A percentile compares a stretch with the other conserved stretches of the same genome.
Evolutionary conservation across 78 protist species (phyloP).

Genomic region (Bodo saltans): DNA sequence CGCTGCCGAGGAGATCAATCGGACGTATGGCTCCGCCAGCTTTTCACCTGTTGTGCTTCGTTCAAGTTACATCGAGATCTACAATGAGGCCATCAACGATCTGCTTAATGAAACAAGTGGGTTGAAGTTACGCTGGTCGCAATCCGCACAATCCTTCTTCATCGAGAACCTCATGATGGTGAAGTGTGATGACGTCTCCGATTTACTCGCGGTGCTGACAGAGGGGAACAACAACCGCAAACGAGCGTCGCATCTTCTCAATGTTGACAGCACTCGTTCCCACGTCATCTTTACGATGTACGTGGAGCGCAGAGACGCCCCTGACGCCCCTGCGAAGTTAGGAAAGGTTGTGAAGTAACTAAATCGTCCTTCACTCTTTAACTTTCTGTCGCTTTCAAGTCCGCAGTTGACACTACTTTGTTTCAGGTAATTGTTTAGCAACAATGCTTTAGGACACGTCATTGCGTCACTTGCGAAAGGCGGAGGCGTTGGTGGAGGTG

Average conservation of each 20-base stretch:
- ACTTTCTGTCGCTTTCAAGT: too few species aligned
- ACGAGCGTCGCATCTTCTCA: background rate
- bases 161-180: background rate
- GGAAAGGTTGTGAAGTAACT: too few species aligned
- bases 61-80: slow-evolving; percentile 16
- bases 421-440: too few species aligned
- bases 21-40: slow-evolving; percentile 7
- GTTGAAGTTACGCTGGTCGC: background rate
- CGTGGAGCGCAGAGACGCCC: background rate
- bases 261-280: background rate
- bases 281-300: background rate
- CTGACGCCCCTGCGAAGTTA: too few species aligned
- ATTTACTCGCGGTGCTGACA: slow-evolving; percentile 2
- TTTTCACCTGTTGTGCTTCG: background rate
- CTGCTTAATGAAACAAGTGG: background rate
- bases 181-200: background rate
- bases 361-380: too few species aligned
- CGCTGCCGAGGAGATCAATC: background rate
- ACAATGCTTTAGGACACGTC: too few species aligned
- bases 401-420: too few species aligned
- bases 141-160: background rate
- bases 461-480: too few species aligned
- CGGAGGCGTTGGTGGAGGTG: too few species aligned
- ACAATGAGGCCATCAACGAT: slow-evolving; percentile 29
- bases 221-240: slow-evolving; percentile 15